phyloP scores from a whole-genome alignment of 2,329 filamentous ascomycete genomes.

The Hypoxylon sp. region DNA sequence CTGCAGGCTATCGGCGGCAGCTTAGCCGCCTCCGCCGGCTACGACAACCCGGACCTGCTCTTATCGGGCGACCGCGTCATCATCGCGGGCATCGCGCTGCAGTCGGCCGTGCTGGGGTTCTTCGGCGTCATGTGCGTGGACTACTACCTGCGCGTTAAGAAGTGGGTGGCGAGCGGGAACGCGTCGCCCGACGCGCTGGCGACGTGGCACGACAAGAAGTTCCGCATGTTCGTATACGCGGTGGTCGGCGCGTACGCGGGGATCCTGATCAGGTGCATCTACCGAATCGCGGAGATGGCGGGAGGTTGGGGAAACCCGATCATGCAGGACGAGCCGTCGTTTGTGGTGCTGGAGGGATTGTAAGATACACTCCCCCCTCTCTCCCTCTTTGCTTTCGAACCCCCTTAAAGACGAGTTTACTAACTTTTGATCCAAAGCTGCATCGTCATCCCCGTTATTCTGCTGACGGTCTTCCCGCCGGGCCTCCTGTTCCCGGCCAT shows the following conservation, averaged over 20 bases:
- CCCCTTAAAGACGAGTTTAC: no score
- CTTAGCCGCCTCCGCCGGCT: slow-evolving; percentile 63
- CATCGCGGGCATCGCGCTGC: slow-evolving; percentile 65
- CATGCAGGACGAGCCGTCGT: slow-evolving; percentile 71
- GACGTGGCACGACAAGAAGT: slow-evolving; percentile 58
- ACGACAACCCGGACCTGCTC: slow-evolving; percentile 55
- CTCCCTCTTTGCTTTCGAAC: no score
- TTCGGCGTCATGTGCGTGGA: slow-evolving; percentile 61
- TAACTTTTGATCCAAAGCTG: slow-evolving; percentile 52
- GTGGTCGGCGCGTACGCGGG: slow-evolving; percentile 58
- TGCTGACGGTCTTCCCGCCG: slow-evolving; percentile 66
- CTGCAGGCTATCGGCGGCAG: slow-evolving; percentile 70
- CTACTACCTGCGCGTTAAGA: slow-evolving; percentile 58
- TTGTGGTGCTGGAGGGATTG: slow-evolving; percentile 69
- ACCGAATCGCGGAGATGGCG: slow-evolving; percentile 72
- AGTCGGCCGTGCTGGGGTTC: slow-evolving; percentile 61
- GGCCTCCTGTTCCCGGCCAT: slow-evolving; percentile 68
- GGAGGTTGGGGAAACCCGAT: slow-evolving; percentile 72
- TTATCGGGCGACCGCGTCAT: slow-evolving; percentile 63
- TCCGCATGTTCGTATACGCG: slow-evolving; percentile 59
- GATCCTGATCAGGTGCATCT: slow-evolving; percentile 65
- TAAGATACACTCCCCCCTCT: slow-evolving; percentile 44
- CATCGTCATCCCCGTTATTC: slow-evolving; percentile 61
- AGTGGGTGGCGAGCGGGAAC: slow-evolving; percentile 53
- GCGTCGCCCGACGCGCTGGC: slow-evolving; percentile 49